Percentiles rank a stretch among this genome's conserved stretches.
Evolutionary conservation across 768 basidiomycete genomes (phyloP).

Genomic region (Trametopsis cervina): DNA sequence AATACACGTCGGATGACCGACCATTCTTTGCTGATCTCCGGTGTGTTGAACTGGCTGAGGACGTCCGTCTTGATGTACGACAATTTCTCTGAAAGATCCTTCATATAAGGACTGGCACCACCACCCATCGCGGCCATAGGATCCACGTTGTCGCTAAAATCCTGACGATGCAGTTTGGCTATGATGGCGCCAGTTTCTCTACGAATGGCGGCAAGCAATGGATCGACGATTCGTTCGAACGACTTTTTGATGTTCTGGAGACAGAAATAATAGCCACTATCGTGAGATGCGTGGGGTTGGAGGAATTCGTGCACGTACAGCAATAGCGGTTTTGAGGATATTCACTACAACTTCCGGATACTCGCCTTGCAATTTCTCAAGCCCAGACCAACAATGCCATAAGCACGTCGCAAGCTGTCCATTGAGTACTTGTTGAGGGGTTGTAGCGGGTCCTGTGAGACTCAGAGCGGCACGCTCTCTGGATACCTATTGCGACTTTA

Average conservation of each 20-base stretch:
- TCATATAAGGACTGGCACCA: slow-evolving; percentile 81
- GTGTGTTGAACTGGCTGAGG: slow-evolving; percentile 60
- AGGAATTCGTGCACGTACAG: slow-evolving; percentile 54
- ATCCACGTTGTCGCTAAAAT: slow-evolving; percentile 69
- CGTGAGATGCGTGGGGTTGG: too few relatives aligned
- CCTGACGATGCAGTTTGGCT: slow-evolving; percentile 77
- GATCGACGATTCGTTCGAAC: slow-evolving; percentile 55
- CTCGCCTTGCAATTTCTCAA: slow-evolving; percentile 61
- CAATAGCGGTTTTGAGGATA: slow-evolving; percentile 47
- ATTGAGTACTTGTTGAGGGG: slow-evolving; percentile 73
- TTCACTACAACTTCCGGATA: slow-evolving; percentile 53
- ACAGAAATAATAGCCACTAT: too few relatives aligned
- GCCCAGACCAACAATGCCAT: slow-evolving; percentile 66
- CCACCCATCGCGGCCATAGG: slow-evolving; percentile 46
- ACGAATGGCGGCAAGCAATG: slow-evolving; percentile 59
- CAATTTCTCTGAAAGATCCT: slow-evolving; percentile 85
- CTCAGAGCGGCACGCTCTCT: slow-evolving; percentile 75
- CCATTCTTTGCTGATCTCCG: slow-evolving; percentile 73
- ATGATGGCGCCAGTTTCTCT: slow-evolving; percentile 78
- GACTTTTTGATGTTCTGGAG: slow-evolving; percentile 41
- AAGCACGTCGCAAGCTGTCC: slow-evolving; percentile 72
- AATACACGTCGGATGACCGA: slow-evolving; percentile 27
- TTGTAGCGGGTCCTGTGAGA: slow-evolving; percentile 70
- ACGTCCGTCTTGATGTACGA: slow-evolving; percentile 75
- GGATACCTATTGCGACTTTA: slow-evolving; percentile 39